Evolutionary conservation across 139 green algal species (phyloP).

Genomic region (Volvox reticuliferus): DNA sequence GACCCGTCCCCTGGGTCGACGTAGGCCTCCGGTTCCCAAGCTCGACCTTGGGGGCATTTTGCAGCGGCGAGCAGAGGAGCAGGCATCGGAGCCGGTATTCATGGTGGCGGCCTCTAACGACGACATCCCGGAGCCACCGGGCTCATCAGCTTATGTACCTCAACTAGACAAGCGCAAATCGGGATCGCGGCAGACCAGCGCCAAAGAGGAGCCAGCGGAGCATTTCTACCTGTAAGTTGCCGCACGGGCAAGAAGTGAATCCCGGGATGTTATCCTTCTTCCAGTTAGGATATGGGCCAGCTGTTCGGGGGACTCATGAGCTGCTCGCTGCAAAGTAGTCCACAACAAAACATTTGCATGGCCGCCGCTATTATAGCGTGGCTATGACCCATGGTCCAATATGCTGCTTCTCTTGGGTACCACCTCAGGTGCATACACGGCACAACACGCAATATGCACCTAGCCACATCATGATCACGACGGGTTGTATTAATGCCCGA

Average conservation of each 20-base stretch:
- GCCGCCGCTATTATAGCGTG: too few relatives aligned
- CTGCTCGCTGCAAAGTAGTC: too few relatives aligned
- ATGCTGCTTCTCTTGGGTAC: too few relatives aligned
- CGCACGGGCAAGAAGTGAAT: background rate
- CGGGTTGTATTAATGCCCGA: too few relatives aligned
- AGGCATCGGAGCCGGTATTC: conserved; percentile 11
- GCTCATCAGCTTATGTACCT: background rate
- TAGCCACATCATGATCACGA: too few relatives aligned
- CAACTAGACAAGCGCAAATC: conserved; percentile 19
- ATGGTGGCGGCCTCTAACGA: conserved; percentile 1
- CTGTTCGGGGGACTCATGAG: too few relatives aligned
- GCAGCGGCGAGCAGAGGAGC: conserved; percentile 37
- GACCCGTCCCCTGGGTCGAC: background rate
- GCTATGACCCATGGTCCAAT: too few relatives aligned
- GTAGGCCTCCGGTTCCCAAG: conserved; percentile 44
- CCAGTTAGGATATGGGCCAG: too few relatives aligned
- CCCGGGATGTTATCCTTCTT: background rate
- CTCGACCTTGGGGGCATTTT: conserved; percentile 42
- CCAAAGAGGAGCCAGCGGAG: conserved; percentile 47
- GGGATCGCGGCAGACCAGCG: background rate
- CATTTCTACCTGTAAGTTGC: conserved; percentile 60
- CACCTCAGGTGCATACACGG: too few relatives aligned
- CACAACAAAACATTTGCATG: too few relatives aligned
- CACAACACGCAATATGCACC: too few relatives aligned
- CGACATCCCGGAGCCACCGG: background rate